These are phyloP conservation scores for Lichtheimia ramosa DNA, from an alignment of 371 early-diverging fungal species.

Conservation along the genomic window DNA sequence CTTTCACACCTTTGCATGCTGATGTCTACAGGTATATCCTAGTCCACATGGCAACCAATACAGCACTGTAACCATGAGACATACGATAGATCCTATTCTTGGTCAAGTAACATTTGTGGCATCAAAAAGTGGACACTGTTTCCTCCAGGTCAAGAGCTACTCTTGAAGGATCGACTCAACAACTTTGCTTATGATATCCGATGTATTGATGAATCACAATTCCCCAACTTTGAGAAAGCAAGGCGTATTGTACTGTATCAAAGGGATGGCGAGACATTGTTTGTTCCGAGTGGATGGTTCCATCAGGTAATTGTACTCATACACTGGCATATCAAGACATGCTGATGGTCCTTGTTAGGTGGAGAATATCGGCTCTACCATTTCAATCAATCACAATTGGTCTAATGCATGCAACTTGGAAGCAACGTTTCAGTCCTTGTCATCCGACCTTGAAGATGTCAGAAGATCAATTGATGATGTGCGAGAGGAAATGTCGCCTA, in stretches of 20 bases:
- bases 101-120: slow-evolving; percentile 80
- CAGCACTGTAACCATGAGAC: neutral
- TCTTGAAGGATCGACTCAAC: slow-evolving; percentile 43
- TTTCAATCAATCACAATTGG: slow-evolving; percentile 83
- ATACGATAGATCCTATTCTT: slow-evolving; percentile 62
- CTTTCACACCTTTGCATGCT: slow-evolving; percentile 78
- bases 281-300: slow-evolving; percentile 79
- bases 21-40: slow-evolving; percentile 63
- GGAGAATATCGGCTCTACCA: slow-evolving; percentile 68
- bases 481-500: slow-evolving; percentile 37
- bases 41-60: neutral
- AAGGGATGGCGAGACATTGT: slow-evolving; percentile 64
- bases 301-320: slow-evolving; percentile 52
- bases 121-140: slow-evolving; percentile 72
- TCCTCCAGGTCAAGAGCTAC: slow-evolving; percentile 60
- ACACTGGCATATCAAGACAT: neutral
- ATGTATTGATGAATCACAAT: slow-evolving; percentile 47
- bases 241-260: slow-evolving; percentile 53
- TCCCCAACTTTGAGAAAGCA: slow-evolving; percentile 54
- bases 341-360: slow-evolving; percentile 24
- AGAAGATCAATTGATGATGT: slow-evolving; percentile 57
- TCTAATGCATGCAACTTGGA: slow-evolving; percentile 59
- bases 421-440: slow-evolving; percentile 45
- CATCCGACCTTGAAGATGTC: slow-evolving; percentile 50
- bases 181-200: slow-evolving; percentile 63